phyloP scores from a whole-genome alignment of 192 early-diverging fungal species.

The Coemansia umbellata region DNA sequence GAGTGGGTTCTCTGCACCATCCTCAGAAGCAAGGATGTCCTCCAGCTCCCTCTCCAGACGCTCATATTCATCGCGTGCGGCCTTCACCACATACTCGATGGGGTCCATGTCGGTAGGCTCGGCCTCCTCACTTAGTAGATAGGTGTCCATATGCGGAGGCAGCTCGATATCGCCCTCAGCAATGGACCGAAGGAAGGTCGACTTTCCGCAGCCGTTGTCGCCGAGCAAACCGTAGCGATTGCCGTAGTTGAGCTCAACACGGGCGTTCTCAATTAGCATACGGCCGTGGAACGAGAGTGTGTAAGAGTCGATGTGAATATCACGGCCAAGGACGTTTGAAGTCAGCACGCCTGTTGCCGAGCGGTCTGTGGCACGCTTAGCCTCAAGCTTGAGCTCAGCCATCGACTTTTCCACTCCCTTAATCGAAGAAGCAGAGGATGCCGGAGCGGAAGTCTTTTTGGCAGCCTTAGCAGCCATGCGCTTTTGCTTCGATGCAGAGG shows the following conservation, averaged over 20 bases:
- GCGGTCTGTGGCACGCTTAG: slow-evolving; percentile 59
- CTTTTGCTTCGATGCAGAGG: slow-evolving; percentile 75
- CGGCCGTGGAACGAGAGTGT: slow-evolving; percentile 93
- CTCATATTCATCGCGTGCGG: slow-evolving; percentile 84
- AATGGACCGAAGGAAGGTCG: slow-evolving; percentile 91
- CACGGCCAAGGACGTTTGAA: slow-evolving; percentile 84
- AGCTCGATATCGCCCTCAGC: slow-evolving; percentile 91
- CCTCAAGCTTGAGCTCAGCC: slow-evolving; percentile 61
- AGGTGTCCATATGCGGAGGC: slow-evolving; percentile 96
- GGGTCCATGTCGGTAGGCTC: slow-evolving; percentile 90
- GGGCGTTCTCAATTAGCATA: slow-evolving; percentile 88
- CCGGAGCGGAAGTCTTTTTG: slow-evolving; percentile 45
- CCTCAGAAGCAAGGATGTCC: slow-evolving; percentile 75
- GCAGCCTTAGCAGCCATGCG: slow-evolving; percentile 72
- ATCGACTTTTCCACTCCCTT: slow-evolving; percentile 51
- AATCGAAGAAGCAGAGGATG: not conserved
- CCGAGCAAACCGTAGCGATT: slow-evolving; percentile 95
- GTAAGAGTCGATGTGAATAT: slow-evolving; percentile 95
- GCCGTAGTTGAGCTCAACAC: slow-evolving; percentile 97
- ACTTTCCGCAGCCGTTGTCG: slow-evolving; percentile 93
- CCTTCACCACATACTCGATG: slow-evolving; percentile 85
- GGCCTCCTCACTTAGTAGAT: slow-evolving; percentile 93
- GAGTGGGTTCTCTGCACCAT: slow-evolving; percentile 78
- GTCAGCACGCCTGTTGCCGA: slow-evolving; percentile 89
- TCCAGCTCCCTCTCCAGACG: slow-evolving; percentile 91